Base-by-base conservation (phyloP, 768 basidiomycete species). In the Tephrocybe sp. region DNA sequence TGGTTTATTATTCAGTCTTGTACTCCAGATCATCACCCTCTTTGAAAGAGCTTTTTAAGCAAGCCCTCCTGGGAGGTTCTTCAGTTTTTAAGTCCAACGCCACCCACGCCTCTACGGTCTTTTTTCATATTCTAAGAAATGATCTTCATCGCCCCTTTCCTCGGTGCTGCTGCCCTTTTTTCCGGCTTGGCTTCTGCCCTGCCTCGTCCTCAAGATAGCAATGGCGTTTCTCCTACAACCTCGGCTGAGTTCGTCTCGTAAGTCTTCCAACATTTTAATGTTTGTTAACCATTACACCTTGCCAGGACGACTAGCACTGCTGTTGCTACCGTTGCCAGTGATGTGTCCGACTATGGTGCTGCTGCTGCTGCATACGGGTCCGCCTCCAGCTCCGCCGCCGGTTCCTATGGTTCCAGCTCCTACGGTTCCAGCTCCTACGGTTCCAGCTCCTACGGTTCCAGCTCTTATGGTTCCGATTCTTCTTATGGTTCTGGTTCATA, bases 21-120 rank as follows among this genome's bases (percentile, higher is more conserved):
- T 45, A 36, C 47, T 25, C 18, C 64, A 82, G 81, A 81, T 80
- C 77, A 76, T 60, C 19, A 48, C 72, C 73, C 79, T 84, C 84
- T 86, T 87, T 79, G 84, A 84, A 68, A 87, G 84, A 84, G 79
- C 71, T 63, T 62, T 63, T 70, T 68, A n/a, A 71, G 65, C 68
- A 70, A 70, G 61, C 73, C 77, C 83, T 81, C 77, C 82, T 69
- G 82, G 77, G 80, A 83, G 83, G 80, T 71, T 71, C 64, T 61
- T 66, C 65, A 72, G 66, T 64, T 70, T 69, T 65, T 64, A 44
- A 69, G 68, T 69, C 67, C 64, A 67, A 70, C 70, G 62, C 70
- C 69, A 62, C 47, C 64, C 59, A 71, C 72, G 71, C 73, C 68
- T 75, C 69, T 60, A 78, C 78, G 72, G 72, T 77, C 66, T 60